These are phyloP conservation scores for Penicillium ochrochloron DNA, from an alignment of 495 filamentous ascomycete species.

Conservation along the genomic window DNA sequence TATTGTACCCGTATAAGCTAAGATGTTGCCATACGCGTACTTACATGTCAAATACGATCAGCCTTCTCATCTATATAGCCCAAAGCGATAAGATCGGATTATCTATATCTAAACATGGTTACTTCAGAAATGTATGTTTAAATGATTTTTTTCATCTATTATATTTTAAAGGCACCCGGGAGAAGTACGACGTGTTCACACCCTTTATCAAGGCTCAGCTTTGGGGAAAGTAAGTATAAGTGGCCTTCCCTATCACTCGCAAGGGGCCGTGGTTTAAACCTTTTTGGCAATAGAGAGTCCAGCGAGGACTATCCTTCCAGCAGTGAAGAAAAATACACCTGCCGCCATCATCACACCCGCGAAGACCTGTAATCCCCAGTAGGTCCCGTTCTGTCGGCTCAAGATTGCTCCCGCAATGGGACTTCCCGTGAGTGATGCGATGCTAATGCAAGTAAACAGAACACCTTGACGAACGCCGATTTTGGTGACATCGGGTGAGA, in stretches of 20 bases:
- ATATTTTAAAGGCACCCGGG: no score
- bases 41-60: not conserved
- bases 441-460: not conserved
- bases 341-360: not conserved
- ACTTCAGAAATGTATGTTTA: not conserved
- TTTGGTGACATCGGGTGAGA: not conserved
- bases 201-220: not conserved
- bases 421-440: not conserved
- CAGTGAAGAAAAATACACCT: not conserved
- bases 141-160: no score
- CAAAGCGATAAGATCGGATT: not conserved
- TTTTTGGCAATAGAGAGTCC: not conserved
- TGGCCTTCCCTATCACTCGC: not conserved
- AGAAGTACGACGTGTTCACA: no score
- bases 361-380: not conserved
- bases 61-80: not conserved
- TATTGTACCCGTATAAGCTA: not conserved
- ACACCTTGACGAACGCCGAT: not conserved
- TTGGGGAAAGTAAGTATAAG: not conserved
- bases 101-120: not conserved
- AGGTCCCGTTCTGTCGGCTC: not conserved
- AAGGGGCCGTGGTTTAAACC: not conserved
- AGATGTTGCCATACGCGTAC: not conserved
- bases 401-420: not conserved
- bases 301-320: not conserved